These are phyloP conservation scores for Monilinia laxa DNA, from an alignment of 2,329 filamentous ascomycete species.

Conservation along the genomic window DNA sequence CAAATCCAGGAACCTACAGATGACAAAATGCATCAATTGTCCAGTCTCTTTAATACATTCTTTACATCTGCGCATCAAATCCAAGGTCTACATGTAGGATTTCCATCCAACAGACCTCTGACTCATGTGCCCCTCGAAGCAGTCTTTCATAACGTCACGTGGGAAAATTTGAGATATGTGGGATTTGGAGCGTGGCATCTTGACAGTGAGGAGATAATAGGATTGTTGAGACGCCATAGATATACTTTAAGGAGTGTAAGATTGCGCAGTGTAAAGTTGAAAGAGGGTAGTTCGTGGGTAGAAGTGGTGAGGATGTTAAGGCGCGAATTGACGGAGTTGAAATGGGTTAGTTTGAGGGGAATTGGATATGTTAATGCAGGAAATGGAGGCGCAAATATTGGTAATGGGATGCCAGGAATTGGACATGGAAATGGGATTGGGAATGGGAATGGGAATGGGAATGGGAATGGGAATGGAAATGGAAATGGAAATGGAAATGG, in stretches of 20 bases:
- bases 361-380: slow-evolving; percentile 53
- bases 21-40: slow-evolving; percentile 56
- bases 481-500: neutral
- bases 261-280: slow-evolving; percentile 59
- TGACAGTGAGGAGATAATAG: slow-evolving; percentile 59
- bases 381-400: too few species aligned
- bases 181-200: slow-evolving; percentile 66
- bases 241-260: slow-evolving; percentile 58
- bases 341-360: slow-evolving; percentile 61
- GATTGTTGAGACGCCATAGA: slow-evolving; percentile 54
- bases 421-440: neutral
- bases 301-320: slow-evolving; percentile 58
- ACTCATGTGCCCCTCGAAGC: slow-evolving; percentile 54
- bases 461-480: neutral
- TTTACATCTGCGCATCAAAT: slow-evolving; percentile 60
- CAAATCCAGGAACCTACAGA: slow-evolving; percentile 55
- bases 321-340: slow-evolving; percentile 54
- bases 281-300: slow-evolving; percentile 59
- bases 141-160: slow-evolving; percentile 61
- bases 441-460: too few species aligned
- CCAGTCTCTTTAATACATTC: slow-evolving; percentile 55
- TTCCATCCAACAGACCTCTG: slow-evolving; percentile 51
- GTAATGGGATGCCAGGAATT: neutral
- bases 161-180: slow-evolving; percentile 61
- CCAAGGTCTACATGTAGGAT: slow-evolving; percentile 63